Evolutionary conservation across 345 rosid genomes (phyloP).

Genomic region (Boechera retrofracta): DNA sequence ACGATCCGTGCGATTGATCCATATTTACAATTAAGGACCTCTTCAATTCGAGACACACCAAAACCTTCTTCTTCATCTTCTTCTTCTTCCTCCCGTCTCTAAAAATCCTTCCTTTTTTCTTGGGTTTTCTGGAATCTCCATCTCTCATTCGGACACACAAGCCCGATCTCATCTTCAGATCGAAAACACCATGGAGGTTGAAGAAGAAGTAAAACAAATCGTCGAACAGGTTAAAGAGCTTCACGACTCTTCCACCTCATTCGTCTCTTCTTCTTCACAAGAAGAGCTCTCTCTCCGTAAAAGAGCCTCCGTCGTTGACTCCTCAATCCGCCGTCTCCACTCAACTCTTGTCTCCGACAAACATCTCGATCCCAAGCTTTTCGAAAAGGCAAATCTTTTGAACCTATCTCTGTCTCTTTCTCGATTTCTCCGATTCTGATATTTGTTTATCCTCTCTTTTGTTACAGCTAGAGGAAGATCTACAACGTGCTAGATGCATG

Average conservation of each 20-base stretch:
- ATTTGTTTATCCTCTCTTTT: not conserved
- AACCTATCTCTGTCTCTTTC: not conserved
- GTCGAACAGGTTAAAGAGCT: conserved; percentile 83
- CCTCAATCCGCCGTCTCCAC: conserved; percentile 72
- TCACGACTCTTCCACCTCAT: conserved; percentile 70
- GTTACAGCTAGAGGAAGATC: conserved; percentile 78
- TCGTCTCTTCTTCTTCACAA: conserved; percentile 55
- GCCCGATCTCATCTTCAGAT: conserved; percentile 33
- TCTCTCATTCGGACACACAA: conserved; percentile 11
- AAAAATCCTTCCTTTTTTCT: conserved; percentile 9
- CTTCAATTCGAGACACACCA: conserved; percentile 15
- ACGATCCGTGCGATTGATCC: conserved; percentile 28
- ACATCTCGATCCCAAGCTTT: conserved; percentile 61
- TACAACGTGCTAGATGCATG: conserved; percentile 72
- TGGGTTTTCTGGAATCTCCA: not conserved
- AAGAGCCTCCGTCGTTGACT: conserved; percentile 71
- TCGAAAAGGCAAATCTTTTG: conserved; percentile 57
- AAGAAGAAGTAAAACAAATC: conserved; percentile 72
- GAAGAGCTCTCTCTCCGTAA: conserved; percentile 81
- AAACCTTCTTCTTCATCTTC: not conserved
- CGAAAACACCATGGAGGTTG: conserved; percentile 47
- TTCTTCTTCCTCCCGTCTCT: conserved; percentile 6
- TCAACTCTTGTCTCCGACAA: conserved; percentile 50
- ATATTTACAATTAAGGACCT: not conserved
- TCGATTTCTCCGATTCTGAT: conserved; percentile 3